phyloP scores from a whole-genome alignment of 169 alveolate species.

The Plasmodium chabaudi region DNA sequence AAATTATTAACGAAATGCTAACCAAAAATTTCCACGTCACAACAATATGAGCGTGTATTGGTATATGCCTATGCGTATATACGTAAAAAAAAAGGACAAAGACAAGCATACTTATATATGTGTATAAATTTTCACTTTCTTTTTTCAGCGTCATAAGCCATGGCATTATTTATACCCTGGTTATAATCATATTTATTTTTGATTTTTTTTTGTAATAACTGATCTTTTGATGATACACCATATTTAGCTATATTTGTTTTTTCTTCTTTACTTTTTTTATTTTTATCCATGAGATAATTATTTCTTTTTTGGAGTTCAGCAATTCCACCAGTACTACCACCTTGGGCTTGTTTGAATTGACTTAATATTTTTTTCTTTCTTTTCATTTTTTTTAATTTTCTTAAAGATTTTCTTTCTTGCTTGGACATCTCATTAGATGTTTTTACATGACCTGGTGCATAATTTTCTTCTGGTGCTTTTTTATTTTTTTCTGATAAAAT shows the following conservation, averaged over 20 bases:
- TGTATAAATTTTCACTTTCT: no score
- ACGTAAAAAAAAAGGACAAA: no score
- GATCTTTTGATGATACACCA: slow-evolving; percentile 43
- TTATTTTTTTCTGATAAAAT: slow-evolving; percentile 39
- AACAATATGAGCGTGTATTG: no score
- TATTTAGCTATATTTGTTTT: slow-evolving; percentile 30
- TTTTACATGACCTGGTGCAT: slow-evolving; percentile 22
- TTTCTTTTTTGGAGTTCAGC: slow-evolving; percentile 42
- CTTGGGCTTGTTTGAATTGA: slow-evolving; percentile 1
- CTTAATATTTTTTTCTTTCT: slow-evolving; percentile 31
- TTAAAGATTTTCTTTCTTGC: slow-evolving; percentile 40
- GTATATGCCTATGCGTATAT: no score
- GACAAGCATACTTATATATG: no score
- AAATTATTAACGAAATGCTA: no score
- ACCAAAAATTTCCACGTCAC: no score
- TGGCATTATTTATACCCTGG: slow-evolving; percentile 24
- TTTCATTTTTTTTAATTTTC: slow-evolving; percentile 46
- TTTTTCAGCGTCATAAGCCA: slow-evolving; percentile 6
- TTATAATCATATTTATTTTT: slow-evolving; percentile 16
- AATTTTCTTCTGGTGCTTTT: slow-evolving; percentile 49
- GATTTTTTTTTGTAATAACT: not conserved
- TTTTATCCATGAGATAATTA: slow-evolving; percentile 18
- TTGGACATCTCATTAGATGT: slow-evolving; percentile 19
- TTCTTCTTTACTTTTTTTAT: slow-evolving; percentile 37
- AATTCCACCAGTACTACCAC: slow-evolving; percentile 13